Conservation (phyloP, 176 grass and related monocot genomes). For the Olyra latifolia region DNA sequence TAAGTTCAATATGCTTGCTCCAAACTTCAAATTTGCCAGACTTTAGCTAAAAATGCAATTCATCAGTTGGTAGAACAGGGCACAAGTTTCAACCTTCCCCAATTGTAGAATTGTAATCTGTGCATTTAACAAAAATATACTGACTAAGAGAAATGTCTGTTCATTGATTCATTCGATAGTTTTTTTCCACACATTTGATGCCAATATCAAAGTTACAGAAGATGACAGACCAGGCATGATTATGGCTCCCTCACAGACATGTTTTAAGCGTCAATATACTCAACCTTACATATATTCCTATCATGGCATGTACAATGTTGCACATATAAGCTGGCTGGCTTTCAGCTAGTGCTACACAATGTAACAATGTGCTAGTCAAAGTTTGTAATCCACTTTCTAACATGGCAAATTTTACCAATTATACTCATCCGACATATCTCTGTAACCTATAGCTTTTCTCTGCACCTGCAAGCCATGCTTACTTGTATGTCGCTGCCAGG, state of each 20-base stretch:
- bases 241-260: neutral
- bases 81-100: neutral
- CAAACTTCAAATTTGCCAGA: neutral
- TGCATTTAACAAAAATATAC: neutral
- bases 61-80: neutral
- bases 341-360: neutral
- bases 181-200: neutral
- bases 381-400: neutral
- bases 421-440: neutral
- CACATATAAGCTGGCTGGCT: neutral
- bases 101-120: neutral
- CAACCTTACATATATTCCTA: neutral
- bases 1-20: too few species aligned
- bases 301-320: neutral
- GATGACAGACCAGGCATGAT: neutral
- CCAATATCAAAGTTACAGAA: neutral
- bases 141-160: neutral
- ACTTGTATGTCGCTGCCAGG: too few species aligned
- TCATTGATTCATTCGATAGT: neutral
- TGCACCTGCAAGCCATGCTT: too few species aligned
- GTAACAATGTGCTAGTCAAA: neutral
- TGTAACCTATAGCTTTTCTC: neutral
- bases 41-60: neutral
- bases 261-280: neutral
- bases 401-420: neutral